These are phyloP conservation scores for Talaromyces adpressus DNA, from an alignment of 495 filamentous ascomycete genomes.

Conservation along the genomic window DNA sequence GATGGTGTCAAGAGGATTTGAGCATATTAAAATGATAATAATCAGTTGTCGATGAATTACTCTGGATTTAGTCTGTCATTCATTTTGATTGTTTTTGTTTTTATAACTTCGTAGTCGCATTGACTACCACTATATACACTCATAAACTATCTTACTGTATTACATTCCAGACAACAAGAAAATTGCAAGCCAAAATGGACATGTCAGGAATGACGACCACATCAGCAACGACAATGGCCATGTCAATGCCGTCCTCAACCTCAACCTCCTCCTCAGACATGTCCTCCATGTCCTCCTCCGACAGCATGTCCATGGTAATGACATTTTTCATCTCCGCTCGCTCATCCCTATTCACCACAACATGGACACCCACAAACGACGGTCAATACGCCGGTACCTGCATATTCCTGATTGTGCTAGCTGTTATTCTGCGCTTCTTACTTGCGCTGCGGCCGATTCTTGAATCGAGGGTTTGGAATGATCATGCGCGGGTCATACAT, in stretches of 20 bases:
- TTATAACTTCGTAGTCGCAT: background rate
- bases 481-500: slow-evolving; percentile 8
- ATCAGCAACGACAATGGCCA: background rate
- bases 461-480: slow-evolving; percentile 17
- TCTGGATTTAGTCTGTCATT: too few relatives aligned
- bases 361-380: slow-evolving; percentile 17
- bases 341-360: slow-evolving; percentile 19
- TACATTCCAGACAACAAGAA: background rate
- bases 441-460: slow-evolving; percentile 19
- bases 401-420: slow-evolving; percentile 23
- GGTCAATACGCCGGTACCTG: slow-evolving; percentile 26
- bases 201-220: slow-evolving; percentile 8
- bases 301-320: slow-evolving; percentile 19
- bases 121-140: too few relatives aligned
- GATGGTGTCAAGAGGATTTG: background rate
- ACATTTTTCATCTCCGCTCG: slow-evolving; percentile 22
- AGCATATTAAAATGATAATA: background rate
- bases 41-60: background rate
- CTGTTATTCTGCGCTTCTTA: slow-evolving; percentile 20
- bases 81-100: too few relatives aligned
- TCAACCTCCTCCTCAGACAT: slow-evolving; percentile 14
- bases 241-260: slow-evolving; percentile 5
- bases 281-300: background rate
- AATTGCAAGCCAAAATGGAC: background rate
- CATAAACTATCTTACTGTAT: background rate